Base-by-base conservation (phyloP, 495 filamentous ascomycete species). In the Podospora pseudocomata region DNA sequence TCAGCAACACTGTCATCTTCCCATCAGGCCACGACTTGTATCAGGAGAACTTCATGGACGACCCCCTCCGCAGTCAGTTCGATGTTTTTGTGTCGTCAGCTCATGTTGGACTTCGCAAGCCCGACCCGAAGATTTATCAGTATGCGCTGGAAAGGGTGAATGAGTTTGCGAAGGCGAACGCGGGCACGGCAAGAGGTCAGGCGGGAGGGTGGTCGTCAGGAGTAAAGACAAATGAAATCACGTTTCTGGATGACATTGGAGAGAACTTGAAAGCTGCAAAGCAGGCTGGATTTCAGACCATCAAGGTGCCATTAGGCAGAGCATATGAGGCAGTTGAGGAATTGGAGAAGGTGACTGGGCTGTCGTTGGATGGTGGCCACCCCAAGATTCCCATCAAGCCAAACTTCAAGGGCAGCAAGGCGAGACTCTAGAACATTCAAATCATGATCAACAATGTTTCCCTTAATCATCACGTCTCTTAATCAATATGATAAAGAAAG, bases 191-290 rank as follows among this genome's bases (percentile, higher is more conserved):
- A 23, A 77, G 72, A 65, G 78, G 75, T 6, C 71, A 55, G 67
- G 78, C 78, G 64, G 82, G 76, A 68, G 86, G 85, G 15, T 80
- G 85, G 78, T 75, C 72, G 5, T 73, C 83, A 1, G 86, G 84
- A 0, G 79, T 93, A 0, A 78, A 79, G 68, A 79, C 91, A 0
- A 83, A 81, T 11, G 91, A 97, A 64, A 80, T 97, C 60, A 81
- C 96, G 19, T 98, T 99, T 77, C 77, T 97, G 62, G 95, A 99
- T 82, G 95, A 99, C 79, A 98, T 99, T 74, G 95, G 95, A 0
- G 87, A 91, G 81, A 99, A 99, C 76, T 77, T 97, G 71, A 94
- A 93, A 81, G 87, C 85, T 13, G 95, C 89, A 13, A 93, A 85
- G 81, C 82, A 79, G 64, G 76, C 87, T 13, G 95, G 95, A 28